Evolutionary conservation across 2,329 filamentous ascomycete species (phyloP), one percentile per base, ranked within the genome.

Genomic region (Penicillium sp.): DNA sequence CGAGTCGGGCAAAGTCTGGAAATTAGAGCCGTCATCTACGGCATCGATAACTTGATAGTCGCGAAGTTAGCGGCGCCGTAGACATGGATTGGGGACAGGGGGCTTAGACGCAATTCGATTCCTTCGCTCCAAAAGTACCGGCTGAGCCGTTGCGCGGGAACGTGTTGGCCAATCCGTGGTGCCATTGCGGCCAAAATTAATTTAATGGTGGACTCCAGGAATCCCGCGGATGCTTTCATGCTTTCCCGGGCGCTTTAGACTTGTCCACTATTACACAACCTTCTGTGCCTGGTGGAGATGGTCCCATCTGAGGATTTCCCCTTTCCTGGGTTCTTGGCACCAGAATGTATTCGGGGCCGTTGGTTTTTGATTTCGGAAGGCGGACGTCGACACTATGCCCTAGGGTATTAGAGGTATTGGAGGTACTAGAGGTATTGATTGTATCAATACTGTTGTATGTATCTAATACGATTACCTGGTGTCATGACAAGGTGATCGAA

Each of bases 81-180:
- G 44, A 53, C 43, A 52, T 55, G 39, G 49, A 49, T 45, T 36
- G 24, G 51, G 49, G 51, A 51, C 23, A 45, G 42, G 34, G 45
- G 49, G 33, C 30, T 41, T 33, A 46, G 46, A 50, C 32, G 48
- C 34, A 37, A 43, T 24, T 24, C 33, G 29, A 51, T 33, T 59
- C 37, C 47, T 43, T 52, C 20, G 43, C 20, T 26, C 37, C 18
- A 27, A 33, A 48, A 42, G 36, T 55, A 20, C 55, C 50, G 48
- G 52, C 44, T 49, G 42, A 39, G 54, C 58, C 54, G 56, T 61
- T 58, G 37, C 32, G 40, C 36, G 51, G 56, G 51, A 55, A 53
- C 39, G 27, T 53, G 50, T 21, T 33, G 40, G 34, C 44, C 40
- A 55, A 55, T 54, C 39, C 39, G 18, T 23, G 8, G 17, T 26